Base-by-base conservation (phyloP, 768 basidiomycete species). In the Tricholoma bakamatsutake region DNA sequence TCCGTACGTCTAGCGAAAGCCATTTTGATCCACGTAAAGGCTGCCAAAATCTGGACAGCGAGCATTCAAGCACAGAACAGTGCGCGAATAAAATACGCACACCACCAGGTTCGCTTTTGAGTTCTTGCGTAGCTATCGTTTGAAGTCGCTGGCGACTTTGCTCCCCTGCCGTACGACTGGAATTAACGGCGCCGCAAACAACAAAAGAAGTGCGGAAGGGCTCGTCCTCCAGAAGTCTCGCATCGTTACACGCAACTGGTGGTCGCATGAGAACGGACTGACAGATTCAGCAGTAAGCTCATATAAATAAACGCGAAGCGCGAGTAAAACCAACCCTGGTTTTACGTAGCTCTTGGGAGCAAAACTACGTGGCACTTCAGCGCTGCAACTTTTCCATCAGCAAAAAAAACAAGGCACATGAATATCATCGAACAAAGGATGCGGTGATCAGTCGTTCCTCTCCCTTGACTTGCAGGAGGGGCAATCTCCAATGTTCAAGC, bases 241-340 rank as follows among this genome's bases (percentile, higher is more conserved):
- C 52, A 53, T 72, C 71, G 52, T 66, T 51, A 60, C 66, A 68
- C 11, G 55, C 42, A 12, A 5, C 13, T 17, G 66, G 69, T 47
- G 50, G 31, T 45, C 60, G 61, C 65, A 67, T 67, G 46, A 17
- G 15, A 48, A 48, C 5, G n/a, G 30, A 9, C 15, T 15, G 17
- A 27, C 43, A 48, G 46, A 31, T 31, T 31, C 24, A 45, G 7
- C 45, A 15, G 13, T 17, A 48, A 47, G 27, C n/a, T 47, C 15
- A 47, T 13, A 1, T 47, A n/a, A 7, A 9, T 28, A 6, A 47
- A 31, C n/a, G 8, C 30, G n/a, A 30, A 30, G 7, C 12, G 27
- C n/a, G 43, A 46, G 10, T 2, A 5, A 27, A 45, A 45, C 43
- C 24, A 45, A 27, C 43, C 43, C 43, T 27, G 6, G 43, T 27